phyloP scores from a whole-genome alignment of 2,329 filamentous ascomycete species.

The Penicillium sp. region DNA sequence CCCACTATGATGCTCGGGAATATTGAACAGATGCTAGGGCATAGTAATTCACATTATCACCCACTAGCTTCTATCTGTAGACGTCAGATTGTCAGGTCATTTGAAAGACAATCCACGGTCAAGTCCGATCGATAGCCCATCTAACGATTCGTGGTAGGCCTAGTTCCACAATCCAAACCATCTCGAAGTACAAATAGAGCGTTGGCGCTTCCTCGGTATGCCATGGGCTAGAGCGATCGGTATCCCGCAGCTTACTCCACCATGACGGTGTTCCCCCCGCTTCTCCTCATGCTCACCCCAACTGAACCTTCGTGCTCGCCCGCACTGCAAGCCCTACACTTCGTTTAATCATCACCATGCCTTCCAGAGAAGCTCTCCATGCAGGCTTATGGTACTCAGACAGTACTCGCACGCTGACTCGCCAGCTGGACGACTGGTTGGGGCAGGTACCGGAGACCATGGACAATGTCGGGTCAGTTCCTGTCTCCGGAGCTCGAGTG shows the following conservation, averaged over 20 bases:
- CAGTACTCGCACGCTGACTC: conserved; percentile 57
- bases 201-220: too few relatives aligned
- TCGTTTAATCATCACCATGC: conserved; percentile 29
- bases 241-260: conserved; percentile 21
- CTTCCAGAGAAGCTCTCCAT: conserved; percentile 62
- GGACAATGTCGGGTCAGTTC: conserved; percentile 62
- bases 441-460: conserved; percentile 64
- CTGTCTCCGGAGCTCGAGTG: conserved; percentile 70
- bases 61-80: too few relatives aligned
- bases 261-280: conserved; percentile 31
- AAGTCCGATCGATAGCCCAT: too few relatives aligned
- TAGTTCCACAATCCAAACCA: too few relatives aligned
- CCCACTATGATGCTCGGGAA: too few relatives aligned
- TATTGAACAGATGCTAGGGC: too few relatives aligned
- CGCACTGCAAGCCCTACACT: conserved; percentile 1
- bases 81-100: too few relatives aligned
- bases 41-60: too few relatives aligned
- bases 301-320: conserved; percentile 10
- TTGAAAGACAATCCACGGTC: too few relatives aligned
- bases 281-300: conserved; percentile 18
- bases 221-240: conserved; percentile 8
- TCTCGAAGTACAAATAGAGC: too few relatives aligned
- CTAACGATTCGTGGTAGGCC: too few relatives aligned
- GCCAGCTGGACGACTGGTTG: conserved; percentile 74
- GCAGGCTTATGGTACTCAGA: conserved; percentile 84